Evolutionary conservation across 2,329 filamentous ascomycete genomes (phyloP).

Genomic region (Byssochlamys sp.): DNA sequence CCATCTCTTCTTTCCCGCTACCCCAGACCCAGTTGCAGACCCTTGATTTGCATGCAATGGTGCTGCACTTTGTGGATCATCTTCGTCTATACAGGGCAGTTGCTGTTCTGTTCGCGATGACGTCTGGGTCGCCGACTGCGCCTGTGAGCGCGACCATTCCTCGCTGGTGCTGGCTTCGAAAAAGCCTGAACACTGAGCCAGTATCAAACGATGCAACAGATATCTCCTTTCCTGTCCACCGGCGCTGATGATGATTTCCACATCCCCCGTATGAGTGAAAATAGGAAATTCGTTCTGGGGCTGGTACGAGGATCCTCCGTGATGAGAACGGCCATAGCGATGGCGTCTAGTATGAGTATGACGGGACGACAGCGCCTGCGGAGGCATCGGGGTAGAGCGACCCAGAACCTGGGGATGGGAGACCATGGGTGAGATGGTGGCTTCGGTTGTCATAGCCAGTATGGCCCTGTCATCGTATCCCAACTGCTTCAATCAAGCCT

Average conservation of each 20-base stretch:
- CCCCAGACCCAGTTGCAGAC: slow-evolving; percentile 31
- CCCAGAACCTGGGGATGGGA: slow-evolving; percentile 39
- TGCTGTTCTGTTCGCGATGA: slow-evolving; percentile 40
- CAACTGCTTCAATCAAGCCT: neutral
- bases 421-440: slow-evolving; percentile 20
- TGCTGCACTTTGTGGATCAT: slow-evolving; percentile 26
- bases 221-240: slow-evolving; percentile 69
- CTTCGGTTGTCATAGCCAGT: slow-evolving; percentile 1
- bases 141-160: slow-evolving; percentile 54
- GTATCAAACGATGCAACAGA: slow-evolving; percentile 73
- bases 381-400: slow-evolving; percentile 49
- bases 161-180: slow-evolving; percentile 72
- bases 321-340: slow-evolving; percentile 72
- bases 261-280: slow-evolving; percentile 82
- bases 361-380: slow-evolving; percentile 56
- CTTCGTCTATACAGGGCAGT: slow-evolving; percentile 28
- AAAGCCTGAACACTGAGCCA: slow-evolving; percentile 85
- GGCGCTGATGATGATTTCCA: slow-evolving; percentile 71
- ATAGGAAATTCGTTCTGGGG: slow-evolving; percentile 86
- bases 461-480: neutral
- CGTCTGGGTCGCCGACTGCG: slow-evolving; percentile 16
- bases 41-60: slow-evolving; percentile 29
- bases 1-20: slow-evolving; percentile 56
- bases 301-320: slow-evolving; percentile 58
- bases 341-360: slow-evolving; percentile 54